Evolutionary conservation across 2,329 filamentous ascomycete genomes (phyloP), one percentile per base, ranked within the genome.

Genomic region (Aureobasidium mangrovei): DNA sequence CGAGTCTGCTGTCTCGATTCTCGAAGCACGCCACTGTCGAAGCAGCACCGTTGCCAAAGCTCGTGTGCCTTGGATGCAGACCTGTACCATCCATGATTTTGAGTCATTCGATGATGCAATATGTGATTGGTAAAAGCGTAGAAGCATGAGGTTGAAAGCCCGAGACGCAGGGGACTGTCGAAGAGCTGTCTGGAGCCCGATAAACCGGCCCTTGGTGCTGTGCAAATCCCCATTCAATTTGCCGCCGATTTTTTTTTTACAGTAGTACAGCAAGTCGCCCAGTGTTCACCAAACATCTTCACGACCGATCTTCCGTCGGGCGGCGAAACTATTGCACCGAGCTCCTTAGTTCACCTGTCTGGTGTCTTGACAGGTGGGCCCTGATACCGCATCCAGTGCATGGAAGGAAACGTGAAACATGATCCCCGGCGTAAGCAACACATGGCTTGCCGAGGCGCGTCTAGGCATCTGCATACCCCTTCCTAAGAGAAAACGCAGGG

Each of bases 251-350:
- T n/a, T 48, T 10, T n/a, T 24, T 47, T 24, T 24, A 29, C 33
- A 7, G 18, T 18, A 18, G 18, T 18, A 18, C 18, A 18, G 18
- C 18, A 18, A 18, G 18, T 18, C 18, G 18, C 18, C 44, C 36
- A 33, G 10, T 6, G 24, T 38, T 29, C 26, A 38, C 33, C 27
- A 24, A 38, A 18, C 9, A 40, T 7, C 12, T 31, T 39, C 35
- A 40, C 46, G 40, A 49, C 28, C 27, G 46, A 49, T 40, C 46
- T 49, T 26, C 46, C 46, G 36, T 28, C n/a, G 36, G 35, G 46
- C 28, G 46, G 46, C 40, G 46, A 49, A 49, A 49, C 46, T 49
- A 49, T 33, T 49, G 46, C 46, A 49, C 46, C 46, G 46, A 49
- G 46, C 46, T 49, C 45, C 33, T 36, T 49, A 32, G 46, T 12